Conservation (phyloP, 768 basidiomycete species). For the Leccinum fibrillosum region DNA sequence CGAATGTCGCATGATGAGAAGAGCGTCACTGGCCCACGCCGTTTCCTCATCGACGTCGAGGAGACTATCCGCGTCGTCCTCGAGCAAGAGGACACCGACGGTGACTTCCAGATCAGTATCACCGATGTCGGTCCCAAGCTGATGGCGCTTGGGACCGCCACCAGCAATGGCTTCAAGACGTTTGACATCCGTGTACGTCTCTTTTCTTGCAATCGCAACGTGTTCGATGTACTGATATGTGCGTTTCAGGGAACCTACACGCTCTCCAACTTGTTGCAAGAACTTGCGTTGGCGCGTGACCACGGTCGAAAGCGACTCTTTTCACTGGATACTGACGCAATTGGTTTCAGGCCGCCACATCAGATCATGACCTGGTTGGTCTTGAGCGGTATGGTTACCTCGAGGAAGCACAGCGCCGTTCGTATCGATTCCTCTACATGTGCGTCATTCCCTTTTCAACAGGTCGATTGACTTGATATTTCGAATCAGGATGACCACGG, state of each 20-base stretch:
- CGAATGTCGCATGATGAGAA: slow-evolving; percentile 94
- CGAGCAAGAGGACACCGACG: slow-evolving; percentile 97
- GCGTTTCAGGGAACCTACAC: slow-evolving; percentile 88
- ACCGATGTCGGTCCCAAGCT: slow-evolving; percentile 97
- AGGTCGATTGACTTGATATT: slow-evolving; percentile 3
- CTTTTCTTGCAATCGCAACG: neutral
- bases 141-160: slow-evolving; percentile 93
- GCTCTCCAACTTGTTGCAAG: slow-evolving; percentile 98
- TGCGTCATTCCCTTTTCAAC: slow-evolving; percentile 43
- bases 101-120: slow-evolving; percentile 94
- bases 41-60: slow-evolving; percentile 96
- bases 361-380: slow-evolving; percentile 98
- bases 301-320: slow-evolving; percentile 77
- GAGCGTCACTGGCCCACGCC: slow-evolving; percentile 70
- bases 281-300: slow-evolving; percentile 93
- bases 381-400: slow-evolving; percentile 93
- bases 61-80: slow-evolving; percentile 96
- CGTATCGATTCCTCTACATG: slow-evolving; percentile 99
- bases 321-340: slow-evolving; percentile 9
- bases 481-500: slow-evolving; percentile 76
- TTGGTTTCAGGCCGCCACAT: slow-evolving; percentile 76
- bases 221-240: slow-evolving; percentile 8
- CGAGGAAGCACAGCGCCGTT: slow-evolving; percentile 87
- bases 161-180: slow-evolving; percentile 96
- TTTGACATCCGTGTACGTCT: slow-evolving; percentile 85